phyloP scores from a whole-genome alignment of 2,329 filamentous ascomycete species.

The Intubia oerlemansii region DNA sequence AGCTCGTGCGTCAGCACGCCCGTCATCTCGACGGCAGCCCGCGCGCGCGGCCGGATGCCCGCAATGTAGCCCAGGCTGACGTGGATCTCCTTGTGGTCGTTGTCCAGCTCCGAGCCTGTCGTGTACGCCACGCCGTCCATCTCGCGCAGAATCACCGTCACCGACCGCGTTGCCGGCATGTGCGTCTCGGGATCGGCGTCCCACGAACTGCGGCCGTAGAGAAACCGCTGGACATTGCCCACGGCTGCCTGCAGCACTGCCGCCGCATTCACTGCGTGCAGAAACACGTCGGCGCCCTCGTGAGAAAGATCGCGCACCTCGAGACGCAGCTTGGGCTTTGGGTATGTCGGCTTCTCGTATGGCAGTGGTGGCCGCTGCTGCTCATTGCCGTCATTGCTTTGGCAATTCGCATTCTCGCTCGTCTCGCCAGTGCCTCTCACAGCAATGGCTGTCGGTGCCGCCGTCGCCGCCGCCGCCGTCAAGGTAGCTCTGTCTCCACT shows the following conservation, averaged over 20 bases:
- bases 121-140: slow-evolving; percentile 85
- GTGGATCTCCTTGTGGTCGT: slow-evolving; percentile 85
- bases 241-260: slow-evolving; percentile 41
- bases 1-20: slow-evolving; percentile 84
- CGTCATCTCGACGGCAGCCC: slow-evolving; percentile 38
- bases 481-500: no score
- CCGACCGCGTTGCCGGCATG: slow-evolving; percentile 50
- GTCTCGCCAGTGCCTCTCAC: no score
- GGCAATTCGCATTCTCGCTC: no score
- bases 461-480: no score
- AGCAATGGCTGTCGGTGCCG: no score
- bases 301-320: slow-evolving; percentile 36
- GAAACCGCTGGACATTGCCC: slow-evolving; percentile 42
- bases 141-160: slow-evolving; percentile 61
- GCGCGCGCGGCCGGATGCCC: slow-evolving; percentile 16
- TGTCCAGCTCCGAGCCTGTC: slow-evolving; percentile 54
- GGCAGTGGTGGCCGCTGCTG: no score
- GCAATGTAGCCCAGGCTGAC: slow-evolving; percentile 59
- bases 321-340: slow-evolving; percentile 34
- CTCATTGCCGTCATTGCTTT: no score
- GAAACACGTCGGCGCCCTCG: slow-evolving; percentile 43
- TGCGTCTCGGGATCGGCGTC: slow-evolving; percentile 19
- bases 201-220: slow-evolving; percentile 37
- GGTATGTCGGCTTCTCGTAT: no score
- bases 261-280: slow-evolving; percentile 40